Conservation (phyloP, 257 asterid species). For the Nicotiana obtusifolia region DNA sequence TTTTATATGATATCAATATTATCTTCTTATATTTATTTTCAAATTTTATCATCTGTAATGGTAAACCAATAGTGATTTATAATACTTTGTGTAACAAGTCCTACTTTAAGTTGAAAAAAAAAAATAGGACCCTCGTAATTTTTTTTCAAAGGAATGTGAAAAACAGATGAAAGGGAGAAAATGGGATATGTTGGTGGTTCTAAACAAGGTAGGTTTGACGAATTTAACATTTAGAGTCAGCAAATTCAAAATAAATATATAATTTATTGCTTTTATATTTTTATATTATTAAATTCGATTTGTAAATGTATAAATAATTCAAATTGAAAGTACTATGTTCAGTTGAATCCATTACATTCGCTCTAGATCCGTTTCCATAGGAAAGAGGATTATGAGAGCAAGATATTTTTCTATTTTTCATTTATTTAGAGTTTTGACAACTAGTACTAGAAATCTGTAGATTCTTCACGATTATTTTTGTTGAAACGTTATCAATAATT, state of each 20-base stretch:
- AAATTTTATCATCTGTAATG: too few relatives aligned
- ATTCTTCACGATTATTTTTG: neutral
- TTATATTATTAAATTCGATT: neutral
- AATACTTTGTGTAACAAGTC: too few relatives aligned
- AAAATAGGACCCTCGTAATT: neutral
- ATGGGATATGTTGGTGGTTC: neutral
- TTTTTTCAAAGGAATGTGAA: neutral
- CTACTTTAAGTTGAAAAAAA: neutral
- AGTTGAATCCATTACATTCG: neutral
- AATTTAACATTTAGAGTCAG: neutral
- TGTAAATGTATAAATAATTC: neutral
- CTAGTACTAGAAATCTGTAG: neutral
- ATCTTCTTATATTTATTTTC: neutral
- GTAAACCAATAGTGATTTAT: too few relatives aligned
- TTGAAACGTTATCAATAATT: neutral
- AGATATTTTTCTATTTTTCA: neutral
- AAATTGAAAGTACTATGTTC: accelerated
- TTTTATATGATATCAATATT: neutral
- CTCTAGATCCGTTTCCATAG: neutral
- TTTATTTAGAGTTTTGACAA: neutral
- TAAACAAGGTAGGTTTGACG: neutral
- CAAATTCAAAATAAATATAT: neutral
- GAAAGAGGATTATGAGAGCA: too few relatives aligned
- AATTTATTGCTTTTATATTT: neutral
- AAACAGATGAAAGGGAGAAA: neutral